phyloP scores from a whole-genome alignment of 2,329 filamentous ascomycete genomes.

The Botrytis fragariae region DNA sequence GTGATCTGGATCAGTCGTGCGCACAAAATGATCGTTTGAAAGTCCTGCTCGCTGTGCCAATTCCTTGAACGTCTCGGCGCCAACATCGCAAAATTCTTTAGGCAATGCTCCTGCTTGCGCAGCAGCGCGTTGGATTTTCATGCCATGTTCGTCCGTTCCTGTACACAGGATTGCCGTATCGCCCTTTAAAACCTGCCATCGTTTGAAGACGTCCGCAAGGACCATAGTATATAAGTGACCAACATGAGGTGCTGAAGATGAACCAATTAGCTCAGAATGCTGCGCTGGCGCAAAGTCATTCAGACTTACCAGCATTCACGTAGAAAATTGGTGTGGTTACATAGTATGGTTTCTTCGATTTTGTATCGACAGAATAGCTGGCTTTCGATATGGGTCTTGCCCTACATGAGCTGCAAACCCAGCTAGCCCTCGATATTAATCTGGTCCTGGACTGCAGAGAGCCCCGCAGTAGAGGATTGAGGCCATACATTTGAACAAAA shows the following conservation, averaged over 20 bases:
- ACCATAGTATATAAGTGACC: slow-evolving; percentile 94
- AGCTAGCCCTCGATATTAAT: slow-evolving; percentile 21
- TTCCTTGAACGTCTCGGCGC: slow-evolving; percentile 73
- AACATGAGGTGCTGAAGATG: slow-evolving; percentile 73
- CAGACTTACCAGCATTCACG: slow-evolving; percentile 77
- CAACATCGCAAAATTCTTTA: slow-evolving; percentile 84
- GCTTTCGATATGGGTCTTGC: slow-evolving; percentile 12
- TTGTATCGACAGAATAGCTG: slow-evolving; percentile 26
- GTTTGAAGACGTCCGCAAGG: slow-evolving; percentile 84
- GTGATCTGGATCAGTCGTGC: slow-evolving; percentile 83
- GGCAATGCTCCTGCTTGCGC: slow-evolving; percentile 66
- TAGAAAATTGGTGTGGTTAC: slow-evolving; percentile 98
- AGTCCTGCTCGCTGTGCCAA: slow-evolving; percentile 70
- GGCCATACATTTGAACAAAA: slow-evolving; percentile 20
- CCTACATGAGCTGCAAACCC: slow-evolving; percentile 33
- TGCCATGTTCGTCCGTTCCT: slow-evolving; percentile 94
- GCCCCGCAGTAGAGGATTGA: slow-evolving; percentile 25
- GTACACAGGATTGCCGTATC: slow-evolving; percentile 73
- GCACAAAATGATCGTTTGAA: slow-evolving; percentile 81
- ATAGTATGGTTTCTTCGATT: slow-evolving; percentile 78
- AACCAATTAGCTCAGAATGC: slow-evolving; percentile 21
- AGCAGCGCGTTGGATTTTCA: slow-evolving; percentile 93
- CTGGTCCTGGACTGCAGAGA: slow-evolving; percentile 22
- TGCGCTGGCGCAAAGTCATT: slow-evolving; percentile 9
- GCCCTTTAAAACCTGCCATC: slow-evolving; percentile 80